Percentiles rank a stretch among this genome's conserved stretches.
These are phyloP conservation scores for Saturnispora gosingensis DNA, from an alignment of 805 yeast species.

Conservation along the genomic window DNA sequence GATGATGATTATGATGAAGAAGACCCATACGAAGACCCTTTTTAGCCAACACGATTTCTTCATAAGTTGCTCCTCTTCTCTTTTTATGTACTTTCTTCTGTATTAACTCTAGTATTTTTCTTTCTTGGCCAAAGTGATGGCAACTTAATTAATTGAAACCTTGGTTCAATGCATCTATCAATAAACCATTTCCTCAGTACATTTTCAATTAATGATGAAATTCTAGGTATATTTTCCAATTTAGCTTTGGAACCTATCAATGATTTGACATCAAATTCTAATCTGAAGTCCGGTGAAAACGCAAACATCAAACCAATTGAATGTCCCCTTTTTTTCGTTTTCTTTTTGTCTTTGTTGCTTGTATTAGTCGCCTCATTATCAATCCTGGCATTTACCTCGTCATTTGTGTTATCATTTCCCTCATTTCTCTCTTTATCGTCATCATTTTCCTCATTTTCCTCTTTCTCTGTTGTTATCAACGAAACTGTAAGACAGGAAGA, in stretches of 20 bases:
- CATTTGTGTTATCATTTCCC: background rate
- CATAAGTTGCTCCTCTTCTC: background rate
- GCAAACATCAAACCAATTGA: slow-evolving; percentile 74
- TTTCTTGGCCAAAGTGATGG: slow-evolving; percentile 85
- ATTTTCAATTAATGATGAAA: slow-evolving; percentile 74
- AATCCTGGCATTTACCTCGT: background rate
- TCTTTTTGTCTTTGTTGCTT: background rate
- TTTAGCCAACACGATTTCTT: background rate
- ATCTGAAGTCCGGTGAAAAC: slow-evolving; percentile 81
- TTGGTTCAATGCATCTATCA: slow-evolving; percentile 89
- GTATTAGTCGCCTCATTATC: background rate
- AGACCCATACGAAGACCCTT: slow-evolving; percentile 93
- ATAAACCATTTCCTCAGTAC: slow-evolving; percentile 81
- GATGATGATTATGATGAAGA: slow-evolving; percentile 98
- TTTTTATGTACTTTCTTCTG: slow-evolving; percentile 2
- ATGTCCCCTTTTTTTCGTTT: slow-evolving; percentile 7
- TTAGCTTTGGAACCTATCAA: slow-evolving; percentile 89
- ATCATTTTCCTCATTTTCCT: slow-evolving; percentile 15
- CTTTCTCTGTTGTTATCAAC: slow-evolving; percentile 34
- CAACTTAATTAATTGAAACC: slow-evolving; percentile 73
- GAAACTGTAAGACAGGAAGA: slow-evolving; percentile 84
- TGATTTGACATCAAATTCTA: slow-evolving; percentile 84
- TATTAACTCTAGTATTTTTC: slow-evolving; percentile 37
- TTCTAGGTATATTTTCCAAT: slow-evolving; percentile 86
- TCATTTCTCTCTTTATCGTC: slow-evolving; percentile 10